Percentiles rank a stretch among this genome's conserved stretches.
Conservation (phyloP, 768 basidiomycete genomes). For the Rhodotorula diobovata region DNA sequence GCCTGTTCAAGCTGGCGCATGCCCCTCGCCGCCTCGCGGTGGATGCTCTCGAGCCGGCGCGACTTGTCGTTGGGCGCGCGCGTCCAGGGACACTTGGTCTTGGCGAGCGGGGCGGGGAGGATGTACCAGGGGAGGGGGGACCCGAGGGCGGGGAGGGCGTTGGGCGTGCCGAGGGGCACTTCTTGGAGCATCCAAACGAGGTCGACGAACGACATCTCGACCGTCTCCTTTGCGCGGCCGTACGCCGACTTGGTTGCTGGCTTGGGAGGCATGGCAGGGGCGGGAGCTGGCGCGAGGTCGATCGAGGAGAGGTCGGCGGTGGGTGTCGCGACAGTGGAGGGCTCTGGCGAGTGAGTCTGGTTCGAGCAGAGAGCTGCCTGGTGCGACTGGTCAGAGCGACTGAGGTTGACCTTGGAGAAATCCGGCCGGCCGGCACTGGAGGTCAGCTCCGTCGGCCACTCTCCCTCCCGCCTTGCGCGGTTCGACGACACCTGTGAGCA, state of each 20-base stretch:
- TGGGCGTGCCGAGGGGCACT: not conserved
- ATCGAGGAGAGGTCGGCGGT: too few species aligned
- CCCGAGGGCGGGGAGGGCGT: slow-evolving; percentile 3
- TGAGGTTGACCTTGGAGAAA: too few species aligned
- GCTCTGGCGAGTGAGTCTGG: not conserved
- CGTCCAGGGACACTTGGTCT: not conserved
- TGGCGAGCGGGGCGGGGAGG: slow-evolving; percentile 2
- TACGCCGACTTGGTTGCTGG: not conserved
- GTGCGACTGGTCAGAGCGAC: too few species aligned
- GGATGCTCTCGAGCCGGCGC: not conserved
- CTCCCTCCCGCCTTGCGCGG: too few species aligned
- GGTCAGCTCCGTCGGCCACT: too few species aligned
- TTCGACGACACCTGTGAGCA: too few species aligned
- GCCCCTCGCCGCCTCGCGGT: not conserved
- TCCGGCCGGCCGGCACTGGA: too few species aligned
- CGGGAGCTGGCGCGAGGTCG: too few species aligned
- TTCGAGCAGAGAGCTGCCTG: too few species aligned
- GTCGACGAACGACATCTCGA: not conserved
- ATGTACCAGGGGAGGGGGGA: slow-evolving; percentile 1
- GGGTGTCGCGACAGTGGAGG: too few species aligned
- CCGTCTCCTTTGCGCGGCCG: not conserved
- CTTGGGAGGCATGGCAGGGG: not conserved
- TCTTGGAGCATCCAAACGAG: slow-evolving; percentile 4
- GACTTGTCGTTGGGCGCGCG: not conserved
- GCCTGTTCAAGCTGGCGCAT: not conserved